These are phyloP conservation scores for Aspergillus neoniger DNA, from an alignment of 2,329 filamentous ascomycete species.

Conservation along the genomic window DNA sequence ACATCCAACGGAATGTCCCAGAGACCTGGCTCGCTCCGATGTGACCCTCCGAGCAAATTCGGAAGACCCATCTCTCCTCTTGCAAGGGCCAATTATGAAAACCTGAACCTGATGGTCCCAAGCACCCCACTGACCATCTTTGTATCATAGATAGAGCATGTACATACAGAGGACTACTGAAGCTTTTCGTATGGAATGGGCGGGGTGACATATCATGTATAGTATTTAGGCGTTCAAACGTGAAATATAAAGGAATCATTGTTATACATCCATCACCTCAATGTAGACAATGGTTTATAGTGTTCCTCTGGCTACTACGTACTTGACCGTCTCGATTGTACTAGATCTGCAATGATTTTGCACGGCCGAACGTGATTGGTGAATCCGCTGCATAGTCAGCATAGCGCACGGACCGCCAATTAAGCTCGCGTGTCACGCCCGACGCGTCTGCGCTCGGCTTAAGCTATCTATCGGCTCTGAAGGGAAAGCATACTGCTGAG, in stretches of 20 bases:
- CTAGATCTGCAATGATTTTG: neutral
- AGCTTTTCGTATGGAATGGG: neutral
- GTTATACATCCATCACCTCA: neutral
- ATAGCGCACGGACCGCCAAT: conserved; percentile 38
- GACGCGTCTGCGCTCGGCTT: conserved; percentile 34
- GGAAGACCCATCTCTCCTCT: neutral
- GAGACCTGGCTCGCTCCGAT: neutral
- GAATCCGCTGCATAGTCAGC: neutral
- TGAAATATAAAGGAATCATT: no score
- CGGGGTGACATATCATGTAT: neutral
- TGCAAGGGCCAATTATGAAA: neutral
- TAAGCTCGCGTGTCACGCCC: conserved; percentile 40
- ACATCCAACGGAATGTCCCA: neutral
- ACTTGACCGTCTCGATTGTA: neutral
- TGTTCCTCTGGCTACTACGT: neutral
- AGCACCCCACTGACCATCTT: neutral
- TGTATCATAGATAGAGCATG: conserved; percentile 12
- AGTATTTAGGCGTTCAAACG: neutral
- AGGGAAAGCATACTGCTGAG: neutral
- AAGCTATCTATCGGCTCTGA: conserved; percentile 10
- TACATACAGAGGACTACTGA: conserved; percentile 3
- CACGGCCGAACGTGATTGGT: neutral
- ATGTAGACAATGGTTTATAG: no score
- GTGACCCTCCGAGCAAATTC: neutral
- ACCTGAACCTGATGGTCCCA: neutral